Conservation (phyloP, 441 rosid species). For the Brassica balearica region DNA sequence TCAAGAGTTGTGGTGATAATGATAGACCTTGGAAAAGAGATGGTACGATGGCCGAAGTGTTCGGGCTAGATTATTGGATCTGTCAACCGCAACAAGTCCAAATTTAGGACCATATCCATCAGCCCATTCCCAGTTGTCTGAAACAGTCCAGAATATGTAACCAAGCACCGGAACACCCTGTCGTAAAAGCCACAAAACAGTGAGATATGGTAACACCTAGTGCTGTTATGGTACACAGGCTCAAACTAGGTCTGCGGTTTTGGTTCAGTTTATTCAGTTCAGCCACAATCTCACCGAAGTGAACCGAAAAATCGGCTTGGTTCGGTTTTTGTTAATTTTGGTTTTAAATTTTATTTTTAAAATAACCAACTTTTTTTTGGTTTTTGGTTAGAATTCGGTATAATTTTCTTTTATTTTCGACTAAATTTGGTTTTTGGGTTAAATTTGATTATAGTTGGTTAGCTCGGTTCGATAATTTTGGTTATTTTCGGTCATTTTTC, state of each 20-base stretch:
- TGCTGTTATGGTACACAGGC: conserved; percentile 4
- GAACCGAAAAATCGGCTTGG: too few relatives aligned
- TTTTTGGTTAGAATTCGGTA: too few relatives aligned
- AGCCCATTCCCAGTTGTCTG: conserved; percentile 99
- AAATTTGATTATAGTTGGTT: too few relatives aligned
- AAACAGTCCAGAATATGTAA: conserved; percentile 89
- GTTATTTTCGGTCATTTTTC: too few relatives aligned
- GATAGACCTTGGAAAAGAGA: conserved; percentile 79
- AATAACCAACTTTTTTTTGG: too few relatives aligned
- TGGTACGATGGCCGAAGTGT: conserved; percentile 82
- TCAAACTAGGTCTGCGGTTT: background rate
- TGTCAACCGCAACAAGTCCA: conserved; percentile 94
- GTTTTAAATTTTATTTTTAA: too few relatives aligned
- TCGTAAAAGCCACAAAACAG: background rate
- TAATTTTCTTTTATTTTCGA: too few relatives aligned
- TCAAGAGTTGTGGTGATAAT: background rate
- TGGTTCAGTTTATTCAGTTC: too few relatives aligned
- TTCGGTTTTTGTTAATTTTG: too few relatives aligned
- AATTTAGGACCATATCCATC: conserved; percentile 99
- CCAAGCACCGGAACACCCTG: background rate
- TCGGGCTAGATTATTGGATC: conserved; percentile 73
- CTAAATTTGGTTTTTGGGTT: too few relatives aligned
- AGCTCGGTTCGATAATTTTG: too few relatives aligned
- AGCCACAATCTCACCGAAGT: too few relatives aligned
- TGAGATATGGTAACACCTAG: conserved; percentile 30